Evolutionary conservation across 2,329 filamentous ascomycete species (phyloP), one percentile per base, ranked within the genome.

Genomic region (Paecilomyces dactylethromorphus): DNA sequence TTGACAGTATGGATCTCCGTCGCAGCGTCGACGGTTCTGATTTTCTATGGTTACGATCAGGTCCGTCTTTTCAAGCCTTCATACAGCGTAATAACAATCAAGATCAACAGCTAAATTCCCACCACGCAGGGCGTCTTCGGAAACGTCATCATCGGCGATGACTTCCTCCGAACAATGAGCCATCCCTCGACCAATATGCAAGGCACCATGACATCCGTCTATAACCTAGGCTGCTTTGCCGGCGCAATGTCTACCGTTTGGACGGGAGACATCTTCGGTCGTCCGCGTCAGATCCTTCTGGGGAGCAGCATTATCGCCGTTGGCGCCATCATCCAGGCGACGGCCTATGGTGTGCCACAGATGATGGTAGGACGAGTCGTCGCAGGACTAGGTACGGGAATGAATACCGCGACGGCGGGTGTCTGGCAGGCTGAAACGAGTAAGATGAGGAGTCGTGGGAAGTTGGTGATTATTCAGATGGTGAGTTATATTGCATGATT

Each of bases 1-100:
- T 71, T 82, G n/a, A 82, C 80, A 0, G 71, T 82, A 15, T 82
- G 79, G 80, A 82, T 82, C 50, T 79, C 77, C 4, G 69, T 82
- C 18, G 79, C 80, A 12, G 78, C 79, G 0, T 78, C 75, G 1
- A 82, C 79, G 0, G 79, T 82, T 3, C 68, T 82, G 22, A 71
- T 81, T 57, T 81, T 82, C 65, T 82, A 82, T 60, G 79, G 76
- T 29, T 78, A 77, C 56, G 74, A 76, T 55, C 74, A 76, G 65
- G 71, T 74, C 62, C 35, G 60, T 45, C 15, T 45, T n/a, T 60
- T 26, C 24, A 13, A 15, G 26, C 15, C 24, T 12, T 32, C 29
- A n/a, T 56, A 29, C 1, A 33, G 5, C n/a, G n/a, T 39, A 24
- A 10, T 15, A 1, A 15, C 8, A 15, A 29, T 39, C 10, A 4